Percentiles rank a stretch among this genome's conserved stretches.
Evolutionary conservation across 257 asterid species (phyloP).

Genomic region (Gentiana straminea): DNA sequence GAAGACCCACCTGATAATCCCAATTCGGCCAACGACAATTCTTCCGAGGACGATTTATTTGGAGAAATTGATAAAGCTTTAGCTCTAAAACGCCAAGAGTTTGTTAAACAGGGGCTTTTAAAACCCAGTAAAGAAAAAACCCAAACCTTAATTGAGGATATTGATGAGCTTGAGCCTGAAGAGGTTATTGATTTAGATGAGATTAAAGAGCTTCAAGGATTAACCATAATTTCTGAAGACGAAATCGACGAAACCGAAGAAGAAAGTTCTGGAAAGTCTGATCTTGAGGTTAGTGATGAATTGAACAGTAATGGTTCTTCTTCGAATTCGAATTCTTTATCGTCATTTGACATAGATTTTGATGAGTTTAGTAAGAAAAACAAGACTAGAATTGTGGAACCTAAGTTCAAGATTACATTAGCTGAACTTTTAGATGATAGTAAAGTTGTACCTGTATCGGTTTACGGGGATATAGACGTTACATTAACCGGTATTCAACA

Average conservation of each 20-base stretch:
- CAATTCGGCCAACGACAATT: slow-evolving; percentile 7
- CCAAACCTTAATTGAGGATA: slow-evolving; percentile 16
- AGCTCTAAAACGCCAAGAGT: slow-evolving; percentile 76
- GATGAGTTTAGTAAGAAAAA: slow-evolving; percentile 52
- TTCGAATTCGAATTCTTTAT: slow-evolving; percentile 8
- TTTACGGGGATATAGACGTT: slow-evolving; percentile 71
- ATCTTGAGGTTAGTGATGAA: slow-evolving; percentile 48
- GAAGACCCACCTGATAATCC: slow-evolving; percentile 40
- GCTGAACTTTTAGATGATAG: slow-evolving; percentile 93
- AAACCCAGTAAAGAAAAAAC: slow-evolving; percentile 35
- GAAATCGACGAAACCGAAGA: slow-evolving; percentile 37
- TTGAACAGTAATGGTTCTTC: slow-evolving; percentile 14
- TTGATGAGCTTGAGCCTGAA: slow-evolving; percentile 79
- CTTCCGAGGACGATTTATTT: slow-evolving; percentile 75
- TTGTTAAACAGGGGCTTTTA: slow-evolving; percentile 65
- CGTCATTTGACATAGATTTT: slow-evolving; percentile 66
- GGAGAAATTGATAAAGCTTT: slow-evolving; percentile 93
- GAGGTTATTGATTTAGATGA: slow-evolving; percentile 90
- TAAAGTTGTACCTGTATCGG: slow-evolving; percentile 71
- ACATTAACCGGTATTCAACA: slow-evolving; percentile 74
- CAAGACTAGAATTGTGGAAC: slow-evolving; percentile 63
- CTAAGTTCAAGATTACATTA: slow-evolving; percentile 69
- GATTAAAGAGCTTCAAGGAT: slow-evolving; percentile 57
- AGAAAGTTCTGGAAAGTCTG: slow-evolving; percentile 25
- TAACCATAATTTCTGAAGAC: slow-evolving; percentile 29